phyloP scores from a whole-genome alignment of 306 rosid species.

The Cucumis cinereus region DNA sequence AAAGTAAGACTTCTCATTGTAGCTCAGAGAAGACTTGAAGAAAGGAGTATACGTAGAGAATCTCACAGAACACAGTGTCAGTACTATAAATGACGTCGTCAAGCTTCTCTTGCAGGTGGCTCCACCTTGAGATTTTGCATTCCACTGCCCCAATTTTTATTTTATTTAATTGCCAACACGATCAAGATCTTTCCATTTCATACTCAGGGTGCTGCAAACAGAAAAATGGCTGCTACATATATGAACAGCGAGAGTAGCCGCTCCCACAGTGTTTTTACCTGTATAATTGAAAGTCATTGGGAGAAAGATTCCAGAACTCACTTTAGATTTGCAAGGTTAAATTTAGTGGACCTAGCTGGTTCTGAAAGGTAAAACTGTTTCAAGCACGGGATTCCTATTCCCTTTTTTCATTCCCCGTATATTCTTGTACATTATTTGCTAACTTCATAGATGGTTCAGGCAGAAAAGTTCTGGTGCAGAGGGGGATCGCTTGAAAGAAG shows the following conservation, averaged over 20 bases:
- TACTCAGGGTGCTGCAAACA: slow-evolving; percentile 72
- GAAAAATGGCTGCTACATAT: slow-evolving; percentile 90
- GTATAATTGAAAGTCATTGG: slow-evolving; percentile 88
- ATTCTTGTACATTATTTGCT: neutral
- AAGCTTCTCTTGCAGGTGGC: slow-evolving; percentile 74
- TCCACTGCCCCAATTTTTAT: neutral
- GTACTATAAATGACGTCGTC: slow-evolving; percentile 64
- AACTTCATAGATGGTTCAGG: slow-evolving; percentile 35
- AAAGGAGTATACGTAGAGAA: slow-evolving; percentile 91
- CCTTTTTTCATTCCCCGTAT: neutral
- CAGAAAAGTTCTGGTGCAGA: slow-evolving; percentile 97
- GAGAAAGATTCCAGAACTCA: slow-evolving; percentile 78
- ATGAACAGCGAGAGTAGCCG: slow-evolving; percentile 94
- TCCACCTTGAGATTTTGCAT: slow-evolving; percentile 5
- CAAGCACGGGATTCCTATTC: neutral
- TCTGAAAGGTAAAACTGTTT: slow-evolving; percentile 68
- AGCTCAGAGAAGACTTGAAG: slow-evolving; percentile 97
- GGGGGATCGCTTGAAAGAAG: slow-evolving; percentile 88
- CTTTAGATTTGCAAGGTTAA: slow-evolving; percentile 87
- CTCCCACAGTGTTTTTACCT: slow-evolving; percentile 93
- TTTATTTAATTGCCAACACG: slow-evolving; percentile 12
- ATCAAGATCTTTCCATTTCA: slow-evolving; percentile 14
- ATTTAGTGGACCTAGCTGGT: slow-evolving; percentile 92
- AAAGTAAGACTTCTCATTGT: slow-evolving; percentile 17
- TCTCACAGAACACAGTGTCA: slow-evolving; percentile 65